phyloP scores from a whole-genome alignment of 495 filamentous ascomycete species.

The Trichodelitschia bisporula region DNA sequence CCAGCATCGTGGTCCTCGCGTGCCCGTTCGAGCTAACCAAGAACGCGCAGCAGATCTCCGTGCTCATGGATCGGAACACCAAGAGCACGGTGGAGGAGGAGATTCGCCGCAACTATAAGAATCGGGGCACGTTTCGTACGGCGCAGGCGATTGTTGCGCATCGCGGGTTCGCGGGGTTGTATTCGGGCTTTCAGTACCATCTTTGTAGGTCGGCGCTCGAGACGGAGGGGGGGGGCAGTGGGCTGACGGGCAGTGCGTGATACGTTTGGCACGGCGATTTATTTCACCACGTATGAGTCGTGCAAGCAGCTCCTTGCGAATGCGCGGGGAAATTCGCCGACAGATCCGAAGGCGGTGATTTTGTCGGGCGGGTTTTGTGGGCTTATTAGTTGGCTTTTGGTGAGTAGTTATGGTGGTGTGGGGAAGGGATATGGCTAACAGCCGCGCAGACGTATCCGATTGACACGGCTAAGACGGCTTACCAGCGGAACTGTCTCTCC shows the following conservation, averaged over 20 bases:
- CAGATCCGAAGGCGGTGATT: conserved; percentile 46
- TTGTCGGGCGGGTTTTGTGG: conserved; percentile 56
- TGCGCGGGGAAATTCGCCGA: conserved; percentile 40
- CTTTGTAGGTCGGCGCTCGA: conserved; percentile 28
- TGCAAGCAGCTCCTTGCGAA: conserved; percentile 66
- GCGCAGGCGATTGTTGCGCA: conserved; percentile 56
- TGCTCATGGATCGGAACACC: conserved; percentile 39
- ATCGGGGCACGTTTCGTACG: conserved; percentile 59
- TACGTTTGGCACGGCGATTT: conserved; percentile 69
- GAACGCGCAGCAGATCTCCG: conserved; percentile 68
- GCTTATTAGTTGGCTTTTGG: conserved; percentile 57
- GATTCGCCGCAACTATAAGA: conserved; percentile 42
- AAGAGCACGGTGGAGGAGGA: conserved; percentile 24
- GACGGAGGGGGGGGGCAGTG: too few relatives aligned
- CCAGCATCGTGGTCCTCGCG: conserved; percentile 57
- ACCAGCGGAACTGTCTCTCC: conserved; percentile 55
- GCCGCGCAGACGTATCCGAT: conserved; percentile 38
- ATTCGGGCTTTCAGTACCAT: conserved; percentile 70
- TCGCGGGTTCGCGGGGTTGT: conserved; percentile 53
- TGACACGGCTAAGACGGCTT: conserved; percentile 62
- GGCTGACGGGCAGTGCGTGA: conserved; percentile 35
- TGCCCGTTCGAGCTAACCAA: conserved; percentile 93
- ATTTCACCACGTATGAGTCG: conserved; percentile 81
- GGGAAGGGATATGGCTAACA: conserved; percentile 1
- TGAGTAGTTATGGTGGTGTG: conserved; percentile 20